Conservation (phyloP, 257 asterid genomes). For the Linderniella brevidens region DNA sequence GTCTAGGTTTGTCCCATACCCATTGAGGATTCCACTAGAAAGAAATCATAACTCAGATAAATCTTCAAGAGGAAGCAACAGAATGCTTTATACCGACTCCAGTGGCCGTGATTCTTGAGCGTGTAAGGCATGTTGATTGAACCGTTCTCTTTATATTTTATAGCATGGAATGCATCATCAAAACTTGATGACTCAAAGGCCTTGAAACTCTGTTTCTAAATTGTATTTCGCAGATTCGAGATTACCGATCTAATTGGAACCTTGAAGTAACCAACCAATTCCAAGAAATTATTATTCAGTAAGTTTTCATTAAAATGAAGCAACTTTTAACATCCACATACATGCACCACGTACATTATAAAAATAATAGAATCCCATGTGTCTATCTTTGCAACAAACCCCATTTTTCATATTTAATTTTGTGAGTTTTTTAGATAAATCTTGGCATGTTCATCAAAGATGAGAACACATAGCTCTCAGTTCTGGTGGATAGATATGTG, state of each 20-base stretch:
- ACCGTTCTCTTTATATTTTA: neutral
- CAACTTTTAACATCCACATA: neutral
- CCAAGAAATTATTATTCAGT: conserved; percentile 6
- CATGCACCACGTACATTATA: no score
- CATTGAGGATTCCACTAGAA: conserved; percentile 56
- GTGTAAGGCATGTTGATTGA: conserved; percentile 26
- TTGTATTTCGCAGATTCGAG: neutral
- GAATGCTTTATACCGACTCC: conserved; percentile 76
- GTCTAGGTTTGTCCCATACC: conserved; percentile 93
- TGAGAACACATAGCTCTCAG: neutral
- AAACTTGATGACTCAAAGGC: neutral
- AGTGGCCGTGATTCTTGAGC: conserved; percentile 84
- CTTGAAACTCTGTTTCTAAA: neutral
- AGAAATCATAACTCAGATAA: conserved; percentile 66
- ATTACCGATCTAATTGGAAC: conserved; percentile 4
- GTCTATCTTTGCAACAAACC: neutral
- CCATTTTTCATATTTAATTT: neutral
- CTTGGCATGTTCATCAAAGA: conserved; percentile 4
- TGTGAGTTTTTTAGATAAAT: neutral
- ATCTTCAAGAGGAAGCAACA: conserved; percentile 45
- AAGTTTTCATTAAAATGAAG: neutral
- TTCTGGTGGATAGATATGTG: conserved; percentile 1
- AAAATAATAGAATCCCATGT: no score
- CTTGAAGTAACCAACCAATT: conserved; percentile 2
- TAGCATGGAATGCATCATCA: no score